phyloP scores from a whole-genome alignment of 331 rosid genomes.

The Prunus yedoensis region DNA sequence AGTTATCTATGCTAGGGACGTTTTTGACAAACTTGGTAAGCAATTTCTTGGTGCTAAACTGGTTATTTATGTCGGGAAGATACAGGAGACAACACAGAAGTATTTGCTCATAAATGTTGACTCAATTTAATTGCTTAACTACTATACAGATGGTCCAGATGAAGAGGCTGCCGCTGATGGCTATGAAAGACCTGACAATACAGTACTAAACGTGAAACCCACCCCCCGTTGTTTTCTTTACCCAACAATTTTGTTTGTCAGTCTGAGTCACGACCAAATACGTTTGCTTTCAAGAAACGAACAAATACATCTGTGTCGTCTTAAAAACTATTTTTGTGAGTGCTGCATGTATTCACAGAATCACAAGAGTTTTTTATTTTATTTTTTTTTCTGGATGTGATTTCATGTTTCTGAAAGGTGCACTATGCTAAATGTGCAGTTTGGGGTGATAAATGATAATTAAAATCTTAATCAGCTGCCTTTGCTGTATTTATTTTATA shows the following conservation, averaged over 20 bases:
- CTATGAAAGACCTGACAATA: too few relatives aligned
- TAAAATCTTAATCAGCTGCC: too few relatives aligned
- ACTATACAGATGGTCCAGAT: background rate
- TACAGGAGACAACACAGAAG: background rate
- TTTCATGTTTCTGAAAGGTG: background rate
- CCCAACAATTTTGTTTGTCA: background rate
- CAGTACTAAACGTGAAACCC: background rate
- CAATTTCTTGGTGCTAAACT: background rate
- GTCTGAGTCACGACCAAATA: background rate
- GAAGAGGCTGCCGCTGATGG: background rate
- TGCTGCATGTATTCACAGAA: background rate
- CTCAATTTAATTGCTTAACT: background rate
- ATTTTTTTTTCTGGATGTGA: background rate
- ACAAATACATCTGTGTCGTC: background rate
- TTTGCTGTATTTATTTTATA: too few relatives aligned
- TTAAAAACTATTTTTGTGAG: background rate
- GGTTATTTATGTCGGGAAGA: background rate
- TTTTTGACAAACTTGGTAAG: background rate
- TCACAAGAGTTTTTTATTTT: too few relatives aligned
- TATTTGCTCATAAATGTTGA: background rate
- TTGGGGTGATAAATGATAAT: too few relatives aligned
- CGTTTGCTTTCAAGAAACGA: background rate
- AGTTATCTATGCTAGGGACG: background rate
- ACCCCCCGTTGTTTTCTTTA: background rate
- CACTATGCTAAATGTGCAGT: background rate